phyloP scores from a whole-genome alignment of 192 early-diverging fungal genomes.

The Mortierella claussenii region DNA sequence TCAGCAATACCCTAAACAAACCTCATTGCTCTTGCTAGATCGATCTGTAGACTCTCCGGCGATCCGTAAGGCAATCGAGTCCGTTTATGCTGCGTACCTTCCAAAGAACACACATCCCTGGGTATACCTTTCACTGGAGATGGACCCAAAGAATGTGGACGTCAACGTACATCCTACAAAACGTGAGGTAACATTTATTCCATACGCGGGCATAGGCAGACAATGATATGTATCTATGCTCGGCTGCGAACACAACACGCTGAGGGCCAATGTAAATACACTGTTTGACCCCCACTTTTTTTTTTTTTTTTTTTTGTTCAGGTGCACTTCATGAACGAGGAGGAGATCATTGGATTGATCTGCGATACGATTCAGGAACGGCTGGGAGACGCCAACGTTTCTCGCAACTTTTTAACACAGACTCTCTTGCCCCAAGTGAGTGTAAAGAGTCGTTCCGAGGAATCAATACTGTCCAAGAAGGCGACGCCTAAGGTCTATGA shows the following conservation, averaged over 20 bases:
- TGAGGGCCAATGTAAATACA: neutral
- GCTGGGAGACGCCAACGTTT: constrained; percentile 76
- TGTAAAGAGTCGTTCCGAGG: constrained; percentile 7
- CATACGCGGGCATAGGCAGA: neutral
- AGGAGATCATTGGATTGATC: constrained; percentile 77
- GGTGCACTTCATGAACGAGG: constrained; percentile 95
- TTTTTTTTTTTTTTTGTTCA: constrained; percentile 11
- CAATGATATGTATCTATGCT: too few species aligned
- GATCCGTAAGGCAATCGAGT: constrained; percentile 87
- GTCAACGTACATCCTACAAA: constrained; percentile 99
- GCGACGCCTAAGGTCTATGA: constrained; percentile 61
- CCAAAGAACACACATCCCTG: constrained; percentile 92
- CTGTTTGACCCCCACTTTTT: neutral
- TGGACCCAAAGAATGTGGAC: constrained; percentile 91
- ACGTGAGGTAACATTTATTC: constrained; percentile 80
- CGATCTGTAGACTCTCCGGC: constrained; percentile 83
- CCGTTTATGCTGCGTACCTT: constrained; percentile 80
- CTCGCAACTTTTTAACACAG: constrained; percentile 81
- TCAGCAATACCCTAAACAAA: neutral
- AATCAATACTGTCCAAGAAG: constrained; percentile 24
- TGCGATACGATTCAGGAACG: constrained; percentile 74
- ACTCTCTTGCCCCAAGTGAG: constrained; percentile 46
- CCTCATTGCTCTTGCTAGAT: constrained; percentile 56
- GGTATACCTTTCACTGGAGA: constrained; percentile 89
- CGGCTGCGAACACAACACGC: too few species aligned